These are phyloP conservation scores for Mycena maculata DNA, from an alignment of 768 basidiomycete genomes.

Conservation along the genomic window DNA sequence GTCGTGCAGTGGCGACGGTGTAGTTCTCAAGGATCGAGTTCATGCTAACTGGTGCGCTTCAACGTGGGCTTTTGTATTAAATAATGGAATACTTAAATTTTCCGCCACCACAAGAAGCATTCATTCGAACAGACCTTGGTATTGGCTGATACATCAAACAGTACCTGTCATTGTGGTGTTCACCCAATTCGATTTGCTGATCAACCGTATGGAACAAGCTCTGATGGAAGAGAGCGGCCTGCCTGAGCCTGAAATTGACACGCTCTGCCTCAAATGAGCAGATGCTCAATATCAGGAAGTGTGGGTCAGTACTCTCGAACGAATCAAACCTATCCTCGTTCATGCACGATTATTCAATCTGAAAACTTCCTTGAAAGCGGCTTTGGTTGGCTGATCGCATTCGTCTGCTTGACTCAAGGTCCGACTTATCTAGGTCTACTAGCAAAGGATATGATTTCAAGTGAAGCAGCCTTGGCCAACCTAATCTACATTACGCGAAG, in stretches of 20 bases:
- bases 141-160: not conserved
- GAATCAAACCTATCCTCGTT: too few relatives aligned
- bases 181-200: constrained; percentile 15
- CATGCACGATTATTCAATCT: not conserved
- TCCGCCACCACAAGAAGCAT: not conserved
- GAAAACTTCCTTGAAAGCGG: not conserved
- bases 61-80: not conserved
- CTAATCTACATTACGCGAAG: constrained; percentile 6
- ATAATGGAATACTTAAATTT: not conserved
- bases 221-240: not conserved
- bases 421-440: too few relatives aligned
- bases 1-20: not conserved
- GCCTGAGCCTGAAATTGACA: not conserved
- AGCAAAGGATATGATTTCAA: not conserved
- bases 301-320: not conserved
- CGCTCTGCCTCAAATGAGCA: not conserved
- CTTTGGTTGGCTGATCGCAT: not conserved
- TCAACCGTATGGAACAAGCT: not conserved
- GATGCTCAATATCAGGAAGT: not conserved
- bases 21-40: not conserved
- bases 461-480: not conserved
- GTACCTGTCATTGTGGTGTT: constrained; percentile 14
- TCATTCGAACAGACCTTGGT: too few relatives aligned
- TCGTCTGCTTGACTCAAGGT: not conserved
- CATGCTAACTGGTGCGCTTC: not conserved